Evolutionary conservation across 768 basidiomycete genomes (phyloP).

Genomic region (Podaxis sp.): DNA sequence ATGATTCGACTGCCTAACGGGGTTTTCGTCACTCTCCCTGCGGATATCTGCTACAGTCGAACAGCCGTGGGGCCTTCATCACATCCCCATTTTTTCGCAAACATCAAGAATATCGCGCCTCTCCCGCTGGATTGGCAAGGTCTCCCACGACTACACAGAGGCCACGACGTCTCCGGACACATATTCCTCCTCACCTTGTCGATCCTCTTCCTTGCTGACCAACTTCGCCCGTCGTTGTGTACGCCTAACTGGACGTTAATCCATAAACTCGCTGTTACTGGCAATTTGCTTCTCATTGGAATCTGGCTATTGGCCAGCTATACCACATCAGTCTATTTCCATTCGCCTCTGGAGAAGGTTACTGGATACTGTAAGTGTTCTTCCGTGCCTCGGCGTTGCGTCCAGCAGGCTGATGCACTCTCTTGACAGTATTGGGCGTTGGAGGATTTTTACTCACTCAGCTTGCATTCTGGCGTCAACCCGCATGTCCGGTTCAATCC

Average conservation of each 20-base stretch:
- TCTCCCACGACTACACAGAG: constrained; percentile 65
- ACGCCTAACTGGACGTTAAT: constrained; percentile 35
- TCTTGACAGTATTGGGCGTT: constrained; percentile 7
- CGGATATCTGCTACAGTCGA: constrained; percentile 54
- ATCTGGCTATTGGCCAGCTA: constrained; percentile 75
- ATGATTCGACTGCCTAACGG: constrained; percentile 62
- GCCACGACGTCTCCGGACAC: constrained; percentile 95
- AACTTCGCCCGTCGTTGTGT: constrained; percentile 57
- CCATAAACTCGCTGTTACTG: constrained; percentile 49
- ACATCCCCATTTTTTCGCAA: constrained; percentile 64
- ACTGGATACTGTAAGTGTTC: constrained; percentile 74
- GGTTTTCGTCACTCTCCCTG: constrained; percentile 51
- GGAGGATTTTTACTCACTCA: constrained; percentile 5
- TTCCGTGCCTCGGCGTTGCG: not conserved
- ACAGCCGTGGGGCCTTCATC: constrained; percentile 53
- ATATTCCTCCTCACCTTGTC: constrained; percentile 86
- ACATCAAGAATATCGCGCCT: not conserved
- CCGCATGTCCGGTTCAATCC: not conserved
- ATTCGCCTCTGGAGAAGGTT: constrained; percentile 83
- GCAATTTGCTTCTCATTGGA: constrained; percentile 47
- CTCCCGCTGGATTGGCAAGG: constrained; percentile 44
- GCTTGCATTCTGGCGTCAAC: not conserved
- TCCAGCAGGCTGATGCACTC: not conserved
- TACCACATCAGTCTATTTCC: constrained; percentile 90
- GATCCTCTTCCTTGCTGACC: constrained; percentile 75